Base-by-base conservation (phyloP, 179 eudicot species). In the Spergularia azorica region DNA sequence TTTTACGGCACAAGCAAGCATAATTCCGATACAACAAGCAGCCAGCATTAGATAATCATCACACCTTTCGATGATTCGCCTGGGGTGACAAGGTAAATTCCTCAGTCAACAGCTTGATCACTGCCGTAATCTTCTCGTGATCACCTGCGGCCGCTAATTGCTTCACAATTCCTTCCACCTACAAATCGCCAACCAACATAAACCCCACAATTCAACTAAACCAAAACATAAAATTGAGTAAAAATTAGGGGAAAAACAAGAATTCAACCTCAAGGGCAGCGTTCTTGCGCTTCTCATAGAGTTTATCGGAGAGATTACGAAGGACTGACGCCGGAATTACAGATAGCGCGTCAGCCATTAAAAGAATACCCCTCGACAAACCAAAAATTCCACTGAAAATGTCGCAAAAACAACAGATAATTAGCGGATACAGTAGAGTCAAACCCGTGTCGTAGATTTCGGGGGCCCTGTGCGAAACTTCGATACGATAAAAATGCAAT, bases 141-240 rank as follows among this genome's bases (percentile, higher is more conserved):
- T 95, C 98, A 41, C 91, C 94, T 0, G 88, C 86, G 63, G 61
- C 61, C 0, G 91, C 84, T 69, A 93, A 81, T 71, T 84, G 88
- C 89, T 91, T 95, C 79, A 95, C 99, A 70, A 95, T 84, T 73
- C 99, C 99, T 86, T 95, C 99, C 68, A 95, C 90, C 99, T 95
- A 76, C 32, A 26, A 72, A 75, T 55, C 15, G 46, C 3, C 79
- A 67, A 71, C 58, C 55, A 64, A 63, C 46, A 52, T 63, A 20
- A 67, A 11, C 79, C 13, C 63, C 38, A 46, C 15, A 72, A 26
- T 61, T 52, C n/a, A 6, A 76, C 21, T 3, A 52, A 66, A 36
- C n/a, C 59, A 57, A 2, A 76, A 32, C 41, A 43, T 9, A 5
- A 38, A 57, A 67, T 10, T 26, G 60, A 73, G 61, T 43, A 73